Conservation (phyloP, 2,329 filamentous ascomycete species). For the Fusarium stilboides region DNA sequence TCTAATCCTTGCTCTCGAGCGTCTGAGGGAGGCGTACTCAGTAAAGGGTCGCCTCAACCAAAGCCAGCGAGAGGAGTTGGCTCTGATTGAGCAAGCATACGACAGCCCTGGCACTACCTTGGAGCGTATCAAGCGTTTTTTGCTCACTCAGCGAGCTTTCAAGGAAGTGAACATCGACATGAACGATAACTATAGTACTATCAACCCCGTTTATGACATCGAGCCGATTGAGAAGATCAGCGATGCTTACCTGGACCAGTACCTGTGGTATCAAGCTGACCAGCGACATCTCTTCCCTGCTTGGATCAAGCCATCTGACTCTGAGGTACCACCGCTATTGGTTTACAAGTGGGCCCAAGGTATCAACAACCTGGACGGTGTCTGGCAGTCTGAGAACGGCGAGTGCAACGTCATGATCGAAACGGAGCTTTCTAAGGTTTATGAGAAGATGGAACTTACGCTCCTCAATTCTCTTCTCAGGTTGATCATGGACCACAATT, state of each 20-base stretch:
- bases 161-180: slow-evolving; percentile 99
- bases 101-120: slow-evolving; percentile 97
- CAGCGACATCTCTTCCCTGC: slow-evolving; percentile 96
- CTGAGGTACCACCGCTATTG: slow-evolving; percentile 93
- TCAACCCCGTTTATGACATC: slow-evolving; percentile 99
- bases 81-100: slow-evolving; percentile 97
- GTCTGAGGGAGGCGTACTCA: slow-evolving; percentile 94
- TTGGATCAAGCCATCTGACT: slow-evolving; percentile 99
- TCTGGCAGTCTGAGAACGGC: slow-evolving; percentile 94
- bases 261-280: slow-evolving; percentile 99
- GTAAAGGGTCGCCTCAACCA: slow-evolving; percentile 98
- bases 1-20: slow-evolving; percentile 92
- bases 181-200: slow-evolving; percentile 99
- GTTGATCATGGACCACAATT: slow-evolving; percentile 98
- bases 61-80: slow-evolving; percentile 96
- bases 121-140: slow-evolving; percentile 96
- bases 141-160: slow-evolving; percentile 97
- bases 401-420: slow-evolving; percentile 99
- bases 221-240: slow-evolving; percentile 99
- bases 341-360: slow-evolving; percentile 99
- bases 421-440: slow-evolving; percentile 98
- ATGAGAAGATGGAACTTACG: slow-evolving; percentile 98
- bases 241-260: slow-evolving; percentile 97
- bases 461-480: slow-evolving; percentile 92
- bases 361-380: slow-evolving; percentile 96